Conservation (phyloP, 2,329 filamentous ascomycete genomes). For the Curvularia verruculosa region DNA sequence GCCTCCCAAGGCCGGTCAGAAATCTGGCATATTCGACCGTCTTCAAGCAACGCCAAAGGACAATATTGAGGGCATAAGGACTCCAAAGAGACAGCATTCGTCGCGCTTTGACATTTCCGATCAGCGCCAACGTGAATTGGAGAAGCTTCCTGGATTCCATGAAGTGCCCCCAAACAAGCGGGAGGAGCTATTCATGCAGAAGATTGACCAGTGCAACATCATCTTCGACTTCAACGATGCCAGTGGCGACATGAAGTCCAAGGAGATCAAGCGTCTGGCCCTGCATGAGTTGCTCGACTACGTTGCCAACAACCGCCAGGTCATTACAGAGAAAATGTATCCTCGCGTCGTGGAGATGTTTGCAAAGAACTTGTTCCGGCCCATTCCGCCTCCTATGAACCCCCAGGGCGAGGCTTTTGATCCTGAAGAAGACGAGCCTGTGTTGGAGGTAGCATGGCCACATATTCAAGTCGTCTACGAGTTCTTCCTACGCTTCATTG, state of each 20-base stretch:
- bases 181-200: slow-evolving; percentile 98
- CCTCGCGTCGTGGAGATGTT: slow-evolving; percentile 99
- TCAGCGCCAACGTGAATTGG: slow-evolving; percentile 83
- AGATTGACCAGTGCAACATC: slow-evolving; percentile 99
- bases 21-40: slow-evolving; percentile 86
- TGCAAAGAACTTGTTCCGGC: slow-evolving; percentile 95
- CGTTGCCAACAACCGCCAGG: slow-evolving; percentile 96
- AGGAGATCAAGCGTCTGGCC: slow-evolving; percentile 97
- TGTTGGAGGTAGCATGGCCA: slow-evolving; percentile 97
- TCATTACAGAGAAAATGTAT: slow-evolving; percentile 99
- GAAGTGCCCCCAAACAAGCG: slow-evolving; percentile 94
- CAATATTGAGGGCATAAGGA: slow-evolving; percentile 91
- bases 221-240: slow-evolving; percentile 99
- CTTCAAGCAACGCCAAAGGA: slow-evolving; percentile 95
- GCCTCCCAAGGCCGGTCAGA: slow-evolving; percentile 88
- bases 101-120: slow-evolving; percentile 98
- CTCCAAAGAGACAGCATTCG: slow-evolving; percentile 94
- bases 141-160: slow-evolving; percentile 97
- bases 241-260: slow-evolving; percentile 98
- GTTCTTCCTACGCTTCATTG: slow-evolving; percentile 98
- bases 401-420: slow-evolving; percentile 98
- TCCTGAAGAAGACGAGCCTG: slow-evolving; percentile 96
- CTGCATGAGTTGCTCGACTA: slow-evolving; percentile 97
- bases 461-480: slow-evolving; percentile 99
- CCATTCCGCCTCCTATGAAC: slow-evolving; percentile 95